Evolutionary conservation across 345 rosid genomes (phyloP).

Genomic region (Boechera retrofracta): DNA sequence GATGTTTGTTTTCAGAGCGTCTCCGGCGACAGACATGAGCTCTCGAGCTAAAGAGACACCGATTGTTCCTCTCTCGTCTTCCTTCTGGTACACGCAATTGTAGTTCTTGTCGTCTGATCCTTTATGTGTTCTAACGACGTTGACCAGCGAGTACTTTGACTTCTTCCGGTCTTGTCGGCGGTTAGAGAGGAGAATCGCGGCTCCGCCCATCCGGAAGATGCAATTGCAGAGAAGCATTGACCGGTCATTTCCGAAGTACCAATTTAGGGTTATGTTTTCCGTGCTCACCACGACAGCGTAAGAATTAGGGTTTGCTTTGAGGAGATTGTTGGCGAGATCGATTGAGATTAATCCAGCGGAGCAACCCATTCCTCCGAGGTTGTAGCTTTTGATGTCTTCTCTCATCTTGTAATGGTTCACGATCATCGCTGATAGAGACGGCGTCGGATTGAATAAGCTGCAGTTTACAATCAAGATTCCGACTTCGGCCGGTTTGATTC

Average conservation of each 20-base stretch:
- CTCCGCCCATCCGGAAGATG: slow-evolving; percentile 93
- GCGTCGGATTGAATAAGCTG: slow-evolving; percentile 83
- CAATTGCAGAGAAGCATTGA: slow-evolving; percentile 91
- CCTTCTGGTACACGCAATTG: slow-evolving; percentile 79
- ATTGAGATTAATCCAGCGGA: slow-evolving; percentile 88
- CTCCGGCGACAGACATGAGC: slow-evolving; percentile 91
- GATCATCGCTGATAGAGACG: slow-evolving; percentile 78
- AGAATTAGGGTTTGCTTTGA: slow-evolving; percentile 70
- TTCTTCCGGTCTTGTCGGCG: slow-evolving; percentile 54
- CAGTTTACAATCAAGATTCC: slow-evolving; percentile 80
- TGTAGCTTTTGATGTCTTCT: slow-evolving; percentile 71
- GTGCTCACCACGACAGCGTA: slow-evolving; percentile 89
- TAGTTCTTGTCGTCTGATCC: slow-evolving; percentile 78
- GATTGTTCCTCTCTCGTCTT: slow-evolving; percentile 66
- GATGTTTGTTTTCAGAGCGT: slow-evolving; percentile 84
- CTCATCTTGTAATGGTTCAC: slow-evolving; percentile 79
- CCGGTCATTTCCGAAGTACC: slow-evolving; percentile 81
- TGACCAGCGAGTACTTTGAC: slow-evolving; percentile 81
- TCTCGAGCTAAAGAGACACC: slow-evolving; percentile 90
- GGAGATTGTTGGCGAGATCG: slow-evolving; percentile 74
- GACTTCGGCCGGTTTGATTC: slow-evolving; percentile 58
- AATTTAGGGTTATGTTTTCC: slow-evolving; percentile 84
- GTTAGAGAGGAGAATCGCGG: slow-evolving; percentile 85
- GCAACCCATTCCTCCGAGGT: slow-evolving; percentile 95
- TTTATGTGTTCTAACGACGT: slow-evolving; percentile 82